These are phyloP conservation scores for Huntiella bhutanensis DNA, from an alignment of 2,329 filamentous ascomycete species.

Conservation along the genomic window DNA sequence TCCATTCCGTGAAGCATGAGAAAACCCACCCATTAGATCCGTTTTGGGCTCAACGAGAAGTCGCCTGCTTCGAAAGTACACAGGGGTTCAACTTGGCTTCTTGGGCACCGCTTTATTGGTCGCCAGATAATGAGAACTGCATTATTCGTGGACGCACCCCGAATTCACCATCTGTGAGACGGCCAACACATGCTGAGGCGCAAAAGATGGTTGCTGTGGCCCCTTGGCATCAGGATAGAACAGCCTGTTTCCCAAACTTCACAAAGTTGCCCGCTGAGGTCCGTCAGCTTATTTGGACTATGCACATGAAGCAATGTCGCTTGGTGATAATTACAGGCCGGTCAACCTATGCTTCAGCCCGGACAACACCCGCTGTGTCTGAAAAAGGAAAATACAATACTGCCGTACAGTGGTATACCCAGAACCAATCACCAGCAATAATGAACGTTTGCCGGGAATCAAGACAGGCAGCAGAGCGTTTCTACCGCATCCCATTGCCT, in stretches of 20 bases:
- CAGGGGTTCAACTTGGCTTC: no score
- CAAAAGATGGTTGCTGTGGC: no score
- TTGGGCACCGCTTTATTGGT: no score
- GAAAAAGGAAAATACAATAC: constrained; percentile 10
- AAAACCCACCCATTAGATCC: no score
- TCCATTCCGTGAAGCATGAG: no score
- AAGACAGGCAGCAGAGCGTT: constrained; percentile 10
- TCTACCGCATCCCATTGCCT: constrained; percentile 14
- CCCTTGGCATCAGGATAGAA: no score
- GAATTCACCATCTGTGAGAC: no score
- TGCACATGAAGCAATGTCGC: constrained; percentile 12
- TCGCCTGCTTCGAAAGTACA: no score
- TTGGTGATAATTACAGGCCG: constrained; percentile 12
- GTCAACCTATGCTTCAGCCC: background rate
- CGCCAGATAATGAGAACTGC: no score
- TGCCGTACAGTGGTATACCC: constrained; percentile 12
- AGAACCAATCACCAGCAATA: constrained; percentile 12
- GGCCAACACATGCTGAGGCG: no score
- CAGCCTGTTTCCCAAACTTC: constrained; percentile 10
- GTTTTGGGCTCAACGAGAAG: no score
- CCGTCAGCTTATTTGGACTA: constrained; percentile 13
- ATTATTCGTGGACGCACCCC: no score
- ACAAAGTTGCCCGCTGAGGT: constrained; percentile 12
- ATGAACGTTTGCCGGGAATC: constrained; percentile 13
- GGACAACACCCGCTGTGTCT: constrained; percentile 4